Percentiles rank a stretch among this genome's conserved stretches.
Evolutionary conservation across 139 green algal genomes (phyloP).

Genomic region (Asterochloris sp.): DNA sequence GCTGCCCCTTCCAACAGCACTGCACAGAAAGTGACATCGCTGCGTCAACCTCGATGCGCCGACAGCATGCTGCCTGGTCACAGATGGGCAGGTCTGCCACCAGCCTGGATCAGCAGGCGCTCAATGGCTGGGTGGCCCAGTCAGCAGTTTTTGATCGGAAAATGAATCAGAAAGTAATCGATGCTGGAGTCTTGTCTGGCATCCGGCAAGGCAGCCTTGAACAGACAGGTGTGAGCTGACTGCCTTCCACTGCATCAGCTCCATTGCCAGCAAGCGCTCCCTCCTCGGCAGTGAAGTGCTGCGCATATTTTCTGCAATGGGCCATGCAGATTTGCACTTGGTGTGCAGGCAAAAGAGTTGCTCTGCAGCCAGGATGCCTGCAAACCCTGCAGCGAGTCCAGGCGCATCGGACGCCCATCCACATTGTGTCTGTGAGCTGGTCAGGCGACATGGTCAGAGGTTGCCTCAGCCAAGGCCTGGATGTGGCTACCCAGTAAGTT

Average conservation of each 20-base stretch:
- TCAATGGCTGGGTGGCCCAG: slow-evolving; percentile 47
- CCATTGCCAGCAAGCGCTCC: too few relatives aligned
- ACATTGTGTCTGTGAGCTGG: slow-evolving; percentile 81
- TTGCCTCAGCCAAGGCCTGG: too few relatives aligned
- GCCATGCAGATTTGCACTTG: background rate
- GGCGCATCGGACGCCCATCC: slow-evolving; percentile 33
- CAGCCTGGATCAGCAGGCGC: slow-evolving; percentile 30
- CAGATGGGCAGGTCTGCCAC: too few relatives aligned
- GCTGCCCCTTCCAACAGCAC: too few relatives aligned
- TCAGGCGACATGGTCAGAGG: slow-evolving; percentile 47
- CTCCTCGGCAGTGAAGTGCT: background rate
- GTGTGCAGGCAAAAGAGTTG: slow-evolving; percentile 34
- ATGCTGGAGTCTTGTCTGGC: slow-evolving; percentile 57
- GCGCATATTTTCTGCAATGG: background rate
- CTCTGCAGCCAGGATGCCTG: slow-evolving; percentile 45
- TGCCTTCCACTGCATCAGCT: too few relatives aligned
- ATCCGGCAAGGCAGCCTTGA: slow-evolving; percentile 25
- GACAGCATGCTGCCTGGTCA: too few relatives aligned
- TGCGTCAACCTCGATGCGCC: too few relatives aligned
- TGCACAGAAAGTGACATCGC: too few relatives aligned
- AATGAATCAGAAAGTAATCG: slow-evolving; percentile 63
- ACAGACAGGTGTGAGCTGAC: slow-evolving; percentile 6
- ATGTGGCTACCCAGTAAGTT: too few relatives aligned
- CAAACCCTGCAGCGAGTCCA: slow-evolving; percentile 37
- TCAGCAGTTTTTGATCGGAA: slow-evolving; percentile 70